Evolutionary conservation across 2,329 filamentous ascomycete species (phyloP).

Genomic region (Madurella fahalii): DNA sequence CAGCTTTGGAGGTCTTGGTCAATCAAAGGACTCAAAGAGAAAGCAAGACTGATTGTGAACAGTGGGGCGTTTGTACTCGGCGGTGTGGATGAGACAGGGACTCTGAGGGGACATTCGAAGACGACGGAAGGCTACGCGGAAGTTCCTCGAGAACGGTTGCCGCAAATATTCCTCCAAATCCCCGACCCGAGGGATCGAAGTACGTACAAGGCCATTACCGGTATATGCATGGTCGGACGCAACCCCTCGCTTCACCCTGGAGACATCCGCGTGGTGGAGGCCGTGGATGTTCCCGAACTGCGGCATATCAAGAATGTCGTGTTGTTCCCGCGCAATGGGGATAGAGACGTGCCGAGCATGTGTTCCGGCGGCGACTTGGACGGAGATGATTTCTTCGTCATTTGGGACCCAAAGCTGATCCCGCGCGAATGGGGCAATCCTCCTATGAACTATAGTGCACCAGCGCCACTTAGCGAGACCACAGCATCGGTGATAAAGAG

Average conservation of each 20-base stretch:
- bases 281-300: constrained; percentile 70
- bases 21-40: constrained; percentile 86
- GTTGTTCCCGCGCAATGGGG: constrained; percentile 78
- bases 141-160: constrained; percentile 49
- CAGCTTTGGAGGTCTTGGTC: constrained; percentile 86
- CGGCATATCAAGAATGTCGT: constrained; percentile 79
- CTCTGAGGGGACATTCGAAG: constrained; percentile 66
- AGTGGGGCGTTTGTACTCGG: constrained; percentile 85
- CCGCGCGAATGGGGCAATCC: constrained; percentile 60
- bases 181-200: constrained; percentile 52
- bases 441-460: constrained; percentile 72
- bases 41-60: constrained; percentile 77
- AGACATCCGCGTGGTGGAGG: constrained; percentile 82
- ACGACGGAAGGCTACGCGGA: constrained; percentile 36
- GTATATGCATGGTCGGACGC: constrained; percentile 77
- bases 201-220: constrained; percentile 63
- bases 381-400: constrained; percentile 90
- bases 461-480: constrained; percentile 51
- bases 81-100: constrained; percentile 79
- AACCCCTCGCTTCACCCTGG: constrained; percentile 94
- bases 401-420: constrained; percentile 79
- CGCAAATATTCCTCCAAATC: constrained; percentile 87
- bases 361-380: constrained; percentile 94
- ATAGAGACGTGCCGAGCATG: constrained; percentile 86
- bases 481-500: constrained; percentile 67